Base-by-base conservation (phyloP, 805 yeast species). In the Teunomyces atbi region DNA sequence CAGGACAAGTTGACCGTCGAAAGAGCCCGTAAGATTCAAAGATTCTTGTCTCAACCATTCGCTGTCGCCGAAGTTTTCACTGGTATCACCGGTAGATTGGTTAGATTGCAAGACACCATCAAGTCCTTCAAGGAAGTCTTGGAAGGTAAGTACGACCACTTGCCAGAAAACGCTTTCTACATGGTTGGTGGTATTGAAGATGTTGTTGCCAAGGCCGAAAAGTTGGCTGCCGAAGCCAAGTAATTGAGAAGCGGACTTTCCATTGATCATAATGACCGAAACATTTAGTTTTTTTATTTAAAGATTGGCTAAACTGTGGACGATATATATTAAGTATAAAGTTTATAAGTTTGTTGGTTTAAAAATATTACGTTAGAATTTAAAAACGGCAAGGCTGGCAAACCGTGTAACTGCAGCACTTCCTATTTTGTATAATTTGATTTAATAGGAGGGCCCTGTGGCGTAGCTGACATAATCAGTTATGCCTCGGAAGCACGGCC, bases 131-230 rank as follows among this genome's bases (percentile, higher is more conserved):
- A 83, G 82, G 99, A 84, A 68, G 96, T 94, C 66, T 84, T 94
- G 68, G 97, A 82, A 33, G 99, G 99, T 81, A 94, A 94, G 83
- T 90, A 94, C 82, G 99, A 94, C 78, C 85, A 86, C 81, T 84
- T 94, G 68, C 99, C 99, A 73, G 99, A 94, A 82, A 88, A 86
- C 73, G 99, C 99, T 66, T 94, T 94, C 96, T 94, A 94, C 79
- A 94, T 94, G 99, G 99, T 94, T 77, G 99, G 99, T 81, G 96
- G 96, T 81, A 91, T 94, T 68, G 97, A 91, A 74, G 99, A 94
- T 77, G 99, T 84, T 65, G 76, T 90, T 73, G 95, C 97, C 71
- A 94, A 94, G 85, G 98, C 97, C 71, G 98, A 94, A 80, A 91
- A 92, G 82, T 77, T 94, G 74, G 98, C 98, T 76, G 83, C 96